Conservation (phyloP, 1,284 basidiomycete species). For the Rhodotorula sp. region DNA sequence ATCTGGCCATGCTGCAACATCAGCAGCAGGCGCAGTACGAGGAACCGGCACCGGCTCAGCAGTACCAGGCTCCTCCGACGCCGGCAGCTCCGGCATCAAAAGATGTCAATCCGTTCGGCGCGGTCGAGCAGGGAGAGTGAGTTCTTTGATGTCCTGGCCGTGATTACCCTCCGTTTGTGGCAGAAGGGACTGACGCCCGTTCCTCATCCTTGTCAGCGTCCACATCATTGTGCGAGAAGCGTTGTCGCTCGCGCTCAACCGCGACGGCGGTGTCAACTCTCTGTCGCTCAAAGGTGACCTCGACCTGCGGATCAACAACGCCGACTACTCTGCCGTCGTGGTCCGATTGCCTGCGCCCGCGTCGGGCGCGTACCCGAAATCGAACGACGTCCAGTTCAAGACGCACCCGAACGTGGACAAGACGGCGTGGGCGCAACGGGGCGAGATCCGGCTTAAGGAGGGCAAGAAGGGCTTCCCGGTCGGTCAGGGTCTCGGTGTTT, state of each 20-base stretch:
- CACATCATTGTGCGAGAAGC: constrained; percentile 84
- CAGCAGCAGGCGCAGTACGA: constrained; percentile 28
- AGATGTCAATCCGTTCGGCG: constrained; percentile 54
- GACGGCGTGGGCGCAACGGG: constrained; percentile 66
- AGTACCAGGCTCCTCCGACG: constrained; percentile 41
- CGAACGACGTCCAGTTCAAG: constrained; percentile 83
- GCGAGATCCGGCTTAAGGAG: constrained; percentile 82
- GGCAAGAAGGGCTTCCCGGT: constrained; percentile 79
- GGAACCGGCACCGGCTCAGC: constrained; percentile 47
- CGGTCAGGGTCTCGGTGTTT: constrained; percentile 75
- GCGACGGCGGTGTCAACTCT: constrained; percentile 85
- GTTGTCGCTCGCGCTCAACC: constrained; percentile 73
- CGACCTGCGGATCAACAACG: constrained; percentile 80
- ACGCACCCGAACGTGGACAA: constrained; percentile 94
- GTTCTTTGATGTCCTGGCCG: constrained; percentile 28
- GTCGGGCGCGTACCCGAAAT: constrained; percentile 61
- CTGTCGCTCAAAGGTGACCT: constrained; percentile 93
- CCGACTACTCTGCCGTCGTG: constrained; percentile 71
- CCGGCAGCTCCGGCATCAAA: constrained; percentile 28
- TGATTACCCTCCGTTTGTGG: not conserved
- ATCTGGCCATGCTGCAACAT: constrained; percentile 51
- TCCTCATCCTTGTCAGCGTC: constrained; percentile 59
- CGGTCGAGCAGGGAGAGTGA: constrained; percentile 75
- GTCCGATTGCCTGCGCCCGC: constrained; percentile 62
- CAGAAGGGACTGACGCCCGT: not conserved